Base-by-base conservation (phyloP, 306 rosid species). In the Astragalus membranaceus region DNA sequence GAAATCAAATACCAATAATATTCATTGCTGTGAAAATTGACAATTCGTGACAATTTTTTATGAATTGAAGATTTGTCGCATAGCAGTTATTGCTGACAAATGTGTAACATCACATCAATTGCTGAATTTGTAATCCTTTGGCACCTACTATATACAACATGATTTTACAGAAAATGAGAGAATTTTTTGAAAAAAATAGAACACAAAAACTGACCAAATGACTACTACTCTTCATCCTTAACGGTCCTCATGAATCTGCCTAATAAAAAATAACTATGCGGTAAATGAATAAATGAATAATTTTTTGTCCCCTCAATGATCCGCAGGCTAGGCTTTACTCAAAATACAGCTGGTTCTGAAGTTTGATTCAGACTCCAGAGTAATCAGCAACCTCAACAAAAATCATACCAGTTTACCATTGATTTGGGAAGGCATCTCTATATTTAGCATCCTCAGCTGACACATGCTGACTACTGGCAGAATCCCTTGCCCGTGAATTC, bases 401-500 rank as follows among this genome's bases (percentile, higher is more conserved):
- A 8, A 39, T 52, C 32, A 48, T 53, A 51, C 50, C 64, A 62
- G 68, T 74, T 83, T 60, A 91, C 89, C 87, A 84, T 52, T 91
- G 96, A 85, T 85, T 88, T 64, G 91, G 88, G 73, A 91, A 91
- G 73, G 93, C 88, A 64, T 84, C 97, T 81, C 87, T 76, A 73
- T 88, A 88, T 44, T 71, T 82, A 54, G 81, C 58, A 75, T 87
- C 97, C 56, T 76, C 85, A 33, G 59, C 64, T 60, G 78, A 35
- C 20, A 75, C 47, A 32, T 85, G 91, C 80, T 85, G 75, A 52
- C 80, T 79, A 57, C 51, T 43, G n/a, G 87, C 77, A 8, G 79
- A 75, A 67, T 74, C 87, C 60, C 79, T 89, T 35, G 87, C 81
- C 35, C 53, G 78, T 5, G 86, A 37, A 62, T 69, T 84, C 70